Base-by-base conservation (phyloP, 1,139 yeast species). In the Suhomyces anneliseae region DNA sequence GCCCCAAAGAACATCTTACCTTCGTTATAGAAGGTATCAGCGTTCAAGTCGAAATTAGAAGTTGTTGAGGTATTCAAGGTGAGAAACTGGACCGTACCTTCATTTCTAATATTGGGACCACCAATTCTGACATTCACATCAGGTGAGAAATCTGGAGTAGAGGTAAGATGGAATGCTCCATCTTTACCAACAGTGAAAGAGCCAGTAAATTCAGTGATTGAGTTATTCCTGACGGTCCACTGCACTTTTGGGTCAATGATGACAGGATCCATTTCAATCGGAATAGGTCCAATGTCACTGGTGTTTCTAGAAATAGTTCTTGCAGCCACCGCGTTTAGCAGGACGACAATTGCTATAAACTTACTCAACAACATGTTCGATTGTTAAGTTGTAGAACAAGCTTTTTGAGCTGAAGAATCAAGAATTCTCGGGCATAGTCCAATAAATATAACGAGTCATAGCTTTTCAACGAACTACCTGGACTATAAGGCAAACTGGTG, bases 211-310 rank as follows among this genome's bases (percentile, higher is more conserved):
- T 39, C 39, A 5, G 52, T 46, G 8, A 48, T 12, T 4, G 52
- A 49, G 34, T 53, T 52, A 45, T 54, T 45, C 26, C 55, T 46
- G 27, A 56, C 45, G 11, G 59, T 52, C 44, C 48, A 52, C 31
- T 50, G 49, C 7, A 49, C 56, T 12, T 52, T 53, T 2, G 55
- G 45, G 15, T 45, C 42, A 40, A 57, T 43, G 12, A 34, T 45
- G 10, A 54, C 44, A 27, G 19, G 19, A 19, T 19, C 19, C 3
- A 3, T 19, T 19, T 19, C 4, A 19, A 19, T 19, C 19, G 19
- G 19, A 19, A 19, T 19, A 19, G 19, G 19, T 19, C 19, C 19
- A 19, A 19, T 3, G 19, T 19, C 19, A 3, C 4, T 19, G 19
- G 19, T 19, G 19, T 19, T 4, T 19, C 4, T 19, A 3, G 19